Conservation (phyloP, 441 rosid species). For the Breynia disticha region DNA sequence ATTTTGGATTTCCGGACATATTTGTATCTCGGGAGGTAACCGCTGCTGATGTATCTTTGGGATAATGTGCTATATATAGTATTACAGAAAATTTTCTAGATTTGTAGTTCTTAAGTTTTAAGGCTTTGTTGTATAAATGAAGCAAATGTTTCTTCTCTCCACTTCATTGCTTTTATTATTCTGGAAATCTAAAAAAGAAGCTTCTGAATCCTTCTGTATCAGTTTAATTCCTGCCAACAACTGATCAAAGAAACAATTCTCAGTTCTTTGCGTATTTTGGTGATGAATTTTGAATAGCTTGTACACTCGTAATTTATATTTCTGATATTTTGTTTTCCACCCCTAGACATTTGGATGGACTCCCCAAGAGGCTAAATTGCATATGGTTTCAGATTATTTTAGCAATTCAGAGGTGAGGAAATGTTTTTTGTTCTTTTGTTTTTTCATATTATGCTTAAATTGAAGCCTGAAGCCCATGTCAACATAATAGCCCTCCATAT, state of each 20-base stretch:
- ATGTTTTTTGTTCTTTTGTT: conserved; percentile 10
- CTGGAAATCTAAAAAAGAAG: no score
- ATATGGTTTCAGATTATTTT: conserved; percentile 87
- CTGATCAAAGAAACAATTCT: no score
- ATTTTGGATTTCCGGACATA: conserved; percentile 78
- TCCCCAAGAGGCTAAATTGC: conserved; percentile 85
- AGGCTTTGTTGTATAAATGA: background rate
- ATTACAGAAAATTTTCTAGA: no score
- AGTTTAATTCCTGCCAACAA: no score
- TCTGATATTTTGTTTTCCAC: conserved; percentile 16
- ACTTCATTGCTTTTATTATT: no score
- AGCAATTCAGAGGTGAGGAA: conserved; percentile 68
- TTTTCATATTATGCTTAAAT: conserved; percentile 1
- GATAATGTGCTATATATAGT: background rate
- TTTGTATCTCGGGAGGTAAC: conserved; percentile 96
- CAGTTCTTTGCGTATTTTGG: no score
- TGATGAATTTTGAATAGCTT: no score
- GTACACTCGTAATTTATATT: no score
- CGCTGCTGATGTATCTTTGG: background rate
- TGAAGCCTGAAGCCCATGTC: no score
- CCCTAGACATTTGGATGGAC: conserved; percentile 80
- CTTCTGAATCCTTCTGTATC: no score
- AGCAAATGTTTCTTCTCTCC: background rate
- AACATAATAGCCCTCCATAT: no score
- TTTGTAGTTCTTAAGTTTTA: no score